Base-by-base conservation (phyloP, 2,329 filamentous ascomycete genomes). In the Fonsecaea erecta region DNA sequence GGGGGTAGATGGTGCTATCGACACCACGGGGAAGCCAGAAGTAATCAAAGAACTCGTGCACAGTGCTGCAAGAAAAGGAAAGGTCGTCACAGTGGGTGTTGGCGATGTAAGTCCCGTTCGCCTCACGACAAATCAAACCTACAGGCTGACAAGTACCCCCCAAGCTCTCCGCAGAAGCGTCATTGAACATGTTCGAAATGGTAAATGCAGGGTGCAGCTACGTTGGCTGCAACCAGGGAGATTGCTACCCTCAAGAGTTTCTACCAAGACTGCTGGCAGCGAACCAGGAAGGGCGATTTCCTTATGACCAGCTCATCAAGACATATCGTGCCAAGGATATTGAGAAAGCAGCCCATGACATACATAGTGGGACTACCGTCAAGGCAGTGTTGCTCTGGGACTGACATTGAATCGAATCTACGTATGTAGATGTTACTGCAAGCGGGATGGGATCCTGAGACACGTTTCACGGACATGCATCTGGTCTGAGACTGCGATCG, bases 251-350 rank as follows among this genome's bases (percentile, higher is more conserved):
- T 24, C 69, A 67, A 51, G 66, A 69, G 52, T 71, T 72, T 51
- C 52, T 71, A 16, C 70, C 70, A 37, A 52, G 63, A 21, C 46
- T 71, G 32, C 53, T 72, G 52, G 58, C 60, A 14, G 68, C 68
- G 16, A 56, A 68, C 18, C 46, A 67, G 43, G 75, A 81, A 48
- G 82, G 81, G 7, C 77, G 74, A 66, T 80, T 84, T 53, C 82
- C 82, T 0, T 74, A 83, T 52, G 76, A 83, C 28, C 78, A 78
- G 70, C 63, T 84, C 21, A 76, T 80, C 66, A 81, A 78, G 71
- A 76, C 76, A 11, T 81, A 82, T 73, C 69, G 76, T 56, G 79
- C 77, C 2, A 69, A 69, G 51, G 70, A 74, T 0, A 72, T 73
- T 37, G 70, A 69, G 53, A 35, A 53, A 34, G 74, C 73, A 0